phyloP scores from a whole-genome alignment of 2,329 filamentous ascomycete genomes.

The Fusarium nodosum region DNA sequence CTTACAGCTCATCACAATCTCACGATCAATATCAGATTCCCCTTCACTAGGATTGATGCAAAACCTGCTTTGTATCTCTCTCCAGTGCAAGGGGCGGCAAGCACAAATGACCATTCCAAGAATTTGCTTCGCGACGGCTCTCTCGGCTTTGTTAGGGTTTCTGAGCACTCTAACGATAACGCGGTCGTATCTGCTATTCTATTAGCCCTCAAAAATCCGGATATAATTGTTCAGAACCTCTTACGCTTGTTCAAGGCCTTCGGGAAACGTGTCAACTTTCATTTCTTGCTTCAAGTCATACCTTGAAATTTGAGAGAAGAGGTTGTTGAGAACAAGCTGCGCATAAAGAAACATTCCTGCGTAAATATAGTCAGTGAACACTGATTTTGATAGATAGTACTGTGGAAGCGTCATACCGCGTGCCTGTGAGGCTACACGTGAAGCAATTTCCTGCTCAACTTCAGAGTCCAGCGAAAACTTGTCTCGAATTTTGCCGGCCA shows the following conservation, averaged over 20 bases:
- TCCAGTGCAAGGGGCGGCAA: not conserved
- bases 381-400: rapidly evolving
- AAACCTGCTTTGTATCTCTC: not conserved
- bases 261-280: not conserved
- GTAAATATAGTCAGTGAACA: not conserved
- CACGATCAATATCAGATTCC: not conserved
- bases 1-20: not conserved
- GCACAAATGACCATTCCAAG: not conserved
- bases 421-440: not conserved
- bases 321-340: not conserved
- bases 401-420: not conserved
- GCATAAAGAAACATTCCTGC: not conserved
- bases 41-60: not conserved
- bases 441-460: not conserved
- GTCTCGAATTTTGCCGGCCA: not conserved
- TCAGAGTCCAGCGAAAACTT: not conserved
- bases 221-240: rapidly evolving
- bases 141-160: not conserved
- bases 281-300: not conserved
- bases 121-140: not conserved
- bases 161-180: not conserved
- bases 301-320: rapidly evolving
- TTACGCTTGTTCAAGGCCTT: not conserved
- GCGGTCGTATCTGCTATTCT: not conserved
- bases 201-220: rapidly evolving